Base-by-base conservation (phyloP, 2,329 filamentous ascomycete genomes). In the Onygena corvina region DNA sequence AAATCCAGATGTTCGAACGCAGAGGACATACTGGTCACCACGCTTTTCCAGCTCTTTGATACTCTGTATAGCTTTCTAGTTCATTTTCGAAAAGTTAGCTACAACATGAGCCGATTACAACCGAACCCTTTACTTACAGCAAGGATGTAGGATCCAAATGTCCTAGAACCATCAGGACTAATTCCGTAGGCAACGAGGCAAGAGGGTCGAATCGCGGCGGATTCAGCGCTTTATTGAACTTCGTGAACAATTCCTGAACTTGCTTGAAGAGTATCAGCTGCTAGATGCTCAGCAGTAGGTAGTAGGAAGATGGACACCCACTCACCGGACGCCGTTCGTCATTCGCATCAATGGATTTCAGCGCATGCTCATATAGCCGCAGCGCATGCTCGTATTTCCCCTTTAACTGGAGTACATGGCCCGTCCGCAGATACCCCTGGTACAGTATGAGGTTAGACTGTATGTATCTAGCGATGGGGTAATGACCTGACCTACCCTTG, bases 361-460 rank as follows among this genome's bases (percentile, higher is more conserved):
- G 62, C n/a, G 75, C 79, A 58, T 76, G 74, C 21, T 71, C 68
- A 61, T 80, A 81, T 20, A 80, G 71, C 8, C 72, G 69, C 9
- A 76, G 57, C 4, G 79, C 79, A 20, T 70, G 71, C n/a, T 71
- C 67, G 2, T 64, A 60, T 57, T 75, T 77, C 8, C 69, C 66
- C 63, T 74, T 71, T 51, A 67, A 52, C 8, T 65, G 54, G 21
- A 72, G 64, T 4, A 69, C 59, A 50, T 72, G 73, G 2, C 71
- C 76, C 21, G 73, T 74, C 48, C 76, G 73, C 23, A 80, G 59
- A 58, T 81, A 80, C 6, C 77, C 77, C 60, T 71, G 42, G 0
- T 14, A 23, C 0, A 34, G 20, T 6, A 29, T 20, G 47, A 14
- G 14, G 42, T 47, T 47, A 29, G 50, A 33, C 12, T 16, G 7